phyloP scores from a whole-genome alignment of 1,284 basidiomycete genomes.

The Meira miltonrushii region DNA sequence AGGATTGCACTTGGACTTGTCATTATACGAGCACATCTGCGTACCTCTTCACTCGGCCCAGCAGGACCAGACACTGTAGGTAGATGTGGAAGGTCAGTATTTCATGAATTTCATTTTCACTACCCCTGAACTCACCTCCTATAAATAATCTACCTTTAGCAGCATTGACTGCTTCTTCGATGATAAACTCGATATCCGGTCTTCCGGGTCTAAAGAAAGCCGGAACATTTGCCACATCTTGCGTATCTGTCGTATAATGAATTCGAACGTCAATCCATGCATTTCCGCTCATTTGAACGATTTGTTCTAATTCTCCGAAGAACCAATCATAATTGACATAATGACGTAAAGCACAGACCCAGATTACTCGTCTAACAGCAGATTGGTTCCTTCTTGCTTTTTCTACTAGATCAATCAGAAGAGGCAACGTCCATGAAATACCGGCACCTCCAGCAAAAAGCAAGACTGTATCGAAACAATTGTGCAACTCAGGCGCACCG shows the following conservation, averaged over 20 bases:
- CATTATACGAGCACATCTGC: neutral
- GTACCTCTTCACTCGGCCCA: neutral
- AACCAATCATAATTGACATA: constrained; percentile 3
- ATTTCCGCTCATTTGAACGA: neutral
- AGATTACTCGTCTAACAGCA: neutral
- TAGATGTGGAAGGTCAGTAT: neutral
- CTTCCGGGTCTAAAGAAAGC: neutral
- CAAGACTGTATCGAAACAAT: neutral
- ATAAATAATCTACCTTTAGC: neutral
- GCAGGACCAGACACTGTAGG: neutral
- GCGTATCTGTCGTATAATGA: neutral
- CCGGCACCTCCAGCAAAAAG: neutral
- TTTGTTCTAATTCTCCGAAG: neutral
- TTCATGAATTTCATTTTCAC: neutral
- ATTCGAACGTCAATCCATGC: neutral
- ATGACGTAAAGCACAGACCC: constrained; percentile 1
- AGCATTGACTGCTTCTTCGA: neutral
- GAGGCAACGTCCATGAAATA: neutral
- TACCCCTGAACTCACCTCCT: neutral
- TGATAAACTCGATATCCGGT: neutral
- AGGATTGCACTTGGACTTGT: neutral
- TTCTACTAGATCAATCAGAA: neutral
- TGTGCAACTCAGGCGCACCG: neutral
- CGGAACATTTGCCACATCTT: neutral
- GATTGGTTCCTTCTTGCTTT: neutral